Conservation (phyloP, 306 rosid genomes). For the Crotalaria pallida region DNA sequence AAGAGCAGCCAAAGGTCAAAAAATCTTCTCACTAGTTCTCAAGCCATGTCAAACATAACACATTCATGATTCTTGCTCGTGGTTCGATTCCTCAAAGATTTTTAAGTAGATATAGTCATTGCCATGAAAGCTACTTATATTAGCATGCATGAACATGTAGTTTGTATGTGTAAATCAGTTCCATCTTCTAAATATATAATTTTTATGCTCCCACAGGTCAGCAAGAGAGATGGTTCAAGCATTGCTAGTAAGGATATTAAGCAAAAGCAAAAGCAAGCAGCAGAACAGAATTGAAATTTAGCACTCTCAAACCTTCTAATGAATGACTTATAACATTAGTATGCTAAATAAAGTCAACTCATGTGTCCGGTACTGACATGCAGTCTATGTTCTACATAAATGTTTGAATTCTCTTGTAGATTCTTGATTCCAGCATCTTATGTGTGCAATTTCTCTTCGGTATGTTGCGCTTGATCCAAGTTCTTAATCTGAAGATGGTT, state of each 20-base stretch:
- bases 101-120: neutral
- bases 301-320: slow-evolving; percentile 18
- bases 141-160: neutral
- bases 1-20: slow-evolving; percentile 48
- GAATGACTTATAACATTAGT: slow-evolving; percentile 12
- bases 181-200: neutral
- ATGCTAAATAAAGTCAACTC: neutral
- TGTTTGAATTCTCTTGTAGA: slow-evolving; percentile 30
- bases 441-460: slow-evolving; percentile 20
- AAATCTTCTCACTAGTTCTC: neutral
- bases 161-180: neutral
- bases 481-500: neutral
- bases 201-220: slow-evolving; percentile 35
- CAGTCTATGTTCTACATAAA: neutral
- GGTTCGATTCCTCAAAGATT: neutral
- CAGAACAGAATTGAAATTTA: slow-evolving; percentile 27
- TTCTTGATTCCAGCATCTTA: slow-evolving; percentile 12
- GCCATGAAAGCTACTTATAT: neutral
- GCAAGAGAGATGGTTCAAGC: slow-evolving; percentile 35
- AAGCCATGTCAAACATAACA: neutral
- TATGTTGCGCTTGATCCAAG: neutral
- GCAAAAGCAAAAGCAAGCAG: slow-evolving; percentile 28
- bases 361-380: slow-evolving; percentile 9
- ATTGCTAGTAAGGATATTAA: slow-evolving; percentile 29
- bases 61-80: neutral